phyloP scores from a whole-genome alignment of 257 asterid genomes.

The Verbena officinalis region DNA sequence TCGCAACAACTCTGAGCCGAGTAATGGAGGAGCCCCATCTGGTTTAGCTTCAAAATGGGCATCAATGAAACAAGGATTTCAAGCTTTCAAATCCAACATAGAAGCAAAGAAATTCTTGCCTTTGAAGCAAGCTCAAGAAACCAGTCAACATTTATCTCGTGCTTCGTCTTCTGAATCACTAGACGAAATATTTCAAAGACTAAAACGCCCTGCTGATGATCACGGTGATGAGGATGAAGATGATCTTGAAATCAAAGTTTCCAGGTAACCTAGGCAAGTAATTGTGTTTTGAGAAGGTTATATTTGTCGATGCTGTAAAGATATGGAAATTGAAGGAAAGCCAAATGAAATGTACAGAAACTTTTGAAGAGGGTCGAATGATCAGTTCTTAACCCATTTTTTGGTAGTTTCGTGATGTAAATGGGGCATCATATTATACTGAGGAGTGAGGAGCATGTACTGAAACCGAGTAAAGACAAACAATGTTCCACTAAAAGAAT shows the following conservation, averaged over 20 bases:
- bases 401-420: slow-evolving; percentile 27
- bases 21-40: slow-evolving; percentile 35
- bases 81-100: slow-evolving; percentile 63
- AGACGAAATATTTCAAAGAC: slow-evolving; percentile 84
- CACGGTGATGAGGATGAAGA: slow-evolving; percentile 51
- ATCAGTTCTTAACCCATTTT: slow-evolving; percentile 28
- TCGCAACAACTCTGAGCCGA: slow-evolving; percentile 41
- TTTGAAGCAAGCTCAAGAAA: slow-evolving; percentile 61
- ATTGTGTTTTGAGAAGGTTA: slow-evolving; percentile 15
- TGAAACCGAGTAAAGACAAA: background rate
- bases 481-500: background rate
- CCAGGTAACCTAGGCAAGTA: slow-evolving; percentile 36
- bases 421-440: background rate
- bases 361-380: slow-evolving; percentile 4
- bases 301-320: slow-evolving; percentile 29
- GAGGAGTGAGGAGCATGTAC: background rate
- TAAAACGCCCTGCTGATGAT: slow-evolving; percentile 62
- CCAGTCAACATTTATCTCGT: slow-evolving; percentile 44
- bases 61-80: slow-evolving; percentile 91
- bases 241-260: slow-evolving; percentile 34
- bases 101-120: slow-evolving; percentile 82
- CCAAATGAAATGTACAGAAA: slow-evolving; percentile 40
- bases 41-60: slow-evolving; percentile 94
- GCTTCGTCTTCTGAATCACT: slow-evolving; percentile 77
- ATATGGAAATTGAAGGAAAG: slow-evolving; percentile 30